Evolutionary conservation across 768 basidiomycete species (phyloP), one percentile per base, ranked within the genome.

Genomic region (Amyloporia xantha): DNA sequence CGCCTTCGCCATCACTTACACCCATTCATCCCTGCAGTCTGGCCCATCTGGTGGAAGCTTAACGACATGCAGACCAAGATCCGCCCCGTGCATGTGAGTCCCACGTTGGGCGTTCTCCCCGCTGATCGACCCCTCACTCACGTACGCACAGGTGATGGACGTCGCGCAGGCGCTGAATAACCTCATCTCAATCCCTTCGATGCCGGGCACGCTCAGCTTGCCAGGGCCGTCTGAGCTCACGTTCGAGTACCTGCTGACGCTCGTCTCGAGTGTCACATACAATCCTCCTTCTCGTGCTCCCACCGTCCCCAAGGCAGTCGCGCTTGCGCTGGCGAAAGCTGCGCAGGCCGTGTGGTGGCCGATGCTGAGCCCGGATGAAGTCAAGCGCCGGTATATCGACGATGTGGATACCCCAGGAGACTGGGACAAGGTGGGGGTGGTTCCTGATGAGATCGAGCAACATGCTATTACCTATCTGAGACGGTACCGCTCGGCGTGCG

Each of bases 31-130:
- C 37, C 26, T 55, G 15, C 60, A 94, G 93, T 80, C 56, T 94
- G 87, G 79, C 86, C 94, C 12, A 84, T 91, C 51, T 86, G 89
- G 77, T 98, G 86, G 91, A 88, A 89, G 64, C 75, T 98, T 53
- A 99, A 99, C 73, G 69, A 86, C 59, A 89, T 81, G 30, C 70
- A 86, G 66, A 94, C 96, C 20, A 81, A 79, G 68, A 81, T 89
- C 66, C 86, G 91, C 27, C 96, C 96, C 0, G 91, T 87, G 40
- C 93, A 97, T 38, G 53, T 62, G 59, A 62, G 44, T 53, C 39
- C 53, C 27, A 50, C 9, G 15, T 43, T 33, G 37, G 10, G 27
- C 41, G n/a, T 37, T 40, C 30, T 24, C 24, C 42, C 57, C 50
- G 55, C 54, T 23, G 45, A 49, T 46, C 40, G 49, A 41, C 47